These are phyloP conservation scores for Lepiota brunneoincarnata DNA, from an alignment of 768 basidiomycete species.

Conservation along the genomic window DNA sequence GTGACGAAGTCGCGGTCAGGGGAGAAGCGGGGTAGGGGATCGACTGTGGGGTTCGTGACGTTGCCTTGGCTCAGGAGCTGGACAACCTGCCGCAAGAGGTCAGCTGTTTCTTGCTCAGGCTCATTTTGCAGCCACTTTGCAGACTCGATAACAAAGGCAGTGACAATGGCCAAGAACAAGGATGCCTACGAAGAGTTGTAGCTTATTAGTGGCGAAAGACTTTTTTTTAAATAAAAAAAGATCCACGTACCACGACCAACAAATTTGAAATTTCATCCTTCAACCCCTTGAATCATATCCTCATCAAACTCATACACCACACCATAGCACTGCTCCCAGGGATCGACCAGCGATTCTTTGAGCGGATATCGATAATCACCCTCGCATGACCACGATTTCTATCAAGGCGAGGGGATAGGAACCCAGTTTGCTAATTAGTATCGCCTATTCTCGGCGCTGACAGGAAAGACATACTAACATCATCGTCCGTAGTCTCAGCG, in stretches of 20 bases:
- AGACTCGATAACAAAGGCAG: constrained; percentile 9
- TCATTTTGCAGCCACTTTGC: background rate
- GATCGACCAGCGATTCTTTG: background rate
- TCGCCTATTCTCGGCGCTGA: too few relatives aligned
- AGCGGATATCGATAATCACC: constrained; percentile 6
- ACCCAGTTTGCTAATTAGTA: too few relatives aligned
- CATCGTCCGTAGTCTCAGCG: too few relatives aligned
- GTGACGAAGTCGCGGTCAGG: background rate
- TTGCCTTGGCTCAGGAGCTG: background rate
- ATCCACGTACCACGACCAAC: constrained; percentile 5
- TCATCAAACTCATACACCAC: constrained; percentile 1
- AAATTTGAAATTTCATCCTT: constrained; percentile 9
- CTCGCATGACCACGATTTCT: constrained; percentile 3
- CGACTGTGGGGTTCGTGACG: background rate
- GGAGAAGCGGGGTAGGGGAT: background rate
- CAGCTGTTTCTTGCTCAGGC: background rate
- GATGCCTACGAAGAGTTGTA: background rate
- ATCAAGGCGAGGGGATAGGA: background rate
- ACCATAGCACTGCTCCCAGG: constrained; percentile 5
- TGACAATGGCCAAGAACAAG: constrained; percentile 8
- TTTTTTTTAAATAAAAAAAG: too few relatives aligned
- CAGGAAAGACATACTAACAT: too few relatives aligned
- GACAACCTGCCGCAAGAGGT: background rate
- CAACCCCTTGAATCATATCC: background rate
- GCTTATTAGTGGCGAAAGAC: too few relatives aligned